These are phyloP conservation scores for Penicillium taxi DNA, from an alignment of 495 filamentous ascomycete species.

Conservation along the genomic window DNA sequence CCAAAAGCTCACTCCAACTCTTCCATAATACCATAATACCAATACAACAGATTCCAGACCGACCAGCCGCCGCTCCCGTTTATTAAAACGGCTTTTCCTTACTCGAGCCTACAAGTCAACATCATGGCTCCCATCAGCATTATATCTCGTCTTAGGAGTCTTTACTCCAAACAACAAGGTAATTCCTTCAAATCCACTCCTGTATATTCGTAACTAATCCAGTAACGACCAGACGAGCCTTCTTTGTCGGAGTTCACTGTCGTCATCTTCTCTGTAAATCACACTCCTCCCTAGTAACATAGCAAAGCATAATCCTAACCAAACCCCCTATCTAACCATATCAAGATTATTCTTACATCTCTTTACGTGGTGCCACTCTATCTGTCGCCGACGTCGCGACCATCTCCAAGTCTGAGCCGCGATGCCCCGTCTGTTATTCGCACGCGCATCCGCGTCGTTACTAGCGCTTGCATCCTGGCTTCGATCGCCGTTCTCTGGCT, in stretches of 20 bases:
- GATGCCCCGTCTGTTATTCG: constrained; percentile 88
- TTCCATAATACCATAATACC: too few relatives aligned
- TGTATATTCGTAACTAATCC: background rate
- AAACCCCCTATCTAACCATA: constrained; percentile 4
- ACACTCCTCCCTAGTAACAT: background rate
- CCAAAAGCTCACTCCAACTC: too few relatives aligned
- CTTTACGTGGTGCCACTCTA: constrained; percentile 92
- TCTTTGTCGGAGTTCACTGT: constrained; percentile 42
- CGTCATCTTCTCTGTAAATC: constrained; percentile 43
- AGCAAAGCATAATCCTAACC: too few relatives aligned
- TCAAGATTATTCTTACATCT: constrained; percentile 64
- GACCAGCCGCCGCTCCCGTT: too few relatives aligned
- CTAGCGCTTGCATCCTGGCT: constrained; percentile 56
- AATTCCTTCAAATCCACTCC: constrained; percentile 5
- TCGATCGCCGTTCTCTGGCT: constrained; percentile 55
- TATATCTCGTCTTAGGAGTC: constrained; percentile 28
- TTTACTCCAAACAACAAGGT: constrained; percentile 35
- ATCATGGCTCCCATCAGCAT: constrained; percentile 37
- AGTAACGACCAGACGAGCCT: constrained; percentile 30
- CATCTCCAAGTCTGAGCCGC: constrained; percentile 70
- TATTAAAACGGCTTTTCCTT: too few relatives aligned
- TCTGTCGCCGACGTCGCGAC: constrained; percentile 66
- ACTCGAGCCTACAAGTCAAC: too few relatives aligned
- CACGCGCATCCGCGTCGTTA: constrained; percentile 73
- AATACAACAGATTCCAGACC: too few relatives aligned